Evolutionary conservation across 2,329 filamentous ascomycete genomes (phyloP), one percentile per base, ranked within the genome.

Genomic region (Colletotrichum neosansevieriae): DNA sequence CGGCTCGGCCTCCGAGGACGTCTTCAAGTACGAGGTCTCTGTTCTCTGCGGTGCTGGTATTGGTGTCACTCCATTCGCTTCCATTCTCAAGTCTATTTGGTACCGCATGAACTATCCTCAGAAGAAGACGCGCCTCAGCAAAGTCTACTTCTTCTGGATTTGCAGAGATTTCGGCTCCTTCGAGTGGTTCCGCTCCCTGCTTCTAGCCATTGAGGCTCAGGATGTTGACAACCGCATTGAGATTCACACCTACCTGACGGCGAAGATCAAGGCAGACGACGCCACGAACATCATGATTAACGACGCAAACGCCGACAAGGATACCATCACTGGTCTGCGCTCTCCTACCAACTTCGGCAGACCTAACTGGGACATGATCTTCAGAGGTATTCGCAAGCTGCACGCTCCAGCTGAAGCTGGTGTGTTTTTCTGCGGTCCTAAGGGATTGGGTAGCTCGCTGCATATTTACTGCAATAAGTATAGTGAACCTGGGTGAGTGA

Each of bases 241-340:
- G 81, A 96, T 97, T 69, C 93, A 96, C 80, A 94, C 92, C 1
- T 97, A 96, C 78, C 86, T 97, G 65, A 96, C 93, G 3, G 93
- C 92, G 75, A 94, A 92, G 84, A 94, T 95, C 82, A 94, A 94
- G 83, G 87, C 89, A 29, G 92, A 94, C 77, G 93, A 95, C 76
- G 92, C 92, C 57, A 94, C 92, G 51, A 95, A 96, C 81, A 95
- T 96, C 82, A 95, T 95, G 92, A 94, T 95, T 84, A 94, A 95
- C 82, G 92, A 94, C 74, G 92, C 91, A 77, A 93, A 94, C 76
- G 91, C 91, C 72, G 92, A 95, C 77, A 92, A 91, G 79, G 92
- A 96, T 78, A 89, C 92, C 74, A 94, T 96, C 77, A 96, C 93
- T 0, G 93, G 93, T 62, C 86, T 96, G 34, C 87, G 92, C 56